A percentile compares a stretch with the other conserved stretches of the same genome.
phyloP scores from a whole-genome alignment of 2,329 filamentous ascomycete genomes.

The Aspergillus novofumigatus region DNA sequence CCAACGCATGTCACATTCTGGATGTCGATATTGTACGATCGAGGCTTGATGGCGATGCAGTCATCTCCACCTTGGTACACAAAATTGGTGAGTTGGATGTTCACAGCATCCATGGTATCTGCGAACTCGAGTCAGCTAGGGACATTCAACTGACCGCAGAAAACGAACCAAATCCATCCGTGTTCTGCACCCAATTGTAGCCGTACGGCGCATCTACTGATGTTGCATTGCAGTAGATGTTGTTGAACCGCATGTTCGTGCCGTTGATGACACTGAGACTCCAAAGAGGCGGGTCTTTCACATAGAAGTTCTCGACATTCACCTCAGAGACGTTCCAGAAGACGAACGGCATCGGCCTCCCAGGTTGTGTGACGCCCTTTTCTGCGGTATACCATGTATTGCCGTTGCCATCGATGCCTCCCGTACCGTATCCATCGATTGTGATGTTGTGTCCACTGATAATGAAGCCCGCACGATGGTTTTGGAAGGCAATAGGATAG shows the following conservation, averaged over 20 bases:
- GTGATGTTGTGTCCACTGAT: conserved; percentile 48
- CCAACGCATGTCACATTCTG: conserved; percentile 53
- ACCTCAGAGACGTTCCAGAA: conserved; percentile 57
- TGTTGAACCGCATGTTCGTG: conserved; percentile 49
- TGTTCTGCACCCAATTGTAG: conserved; percentile 55
- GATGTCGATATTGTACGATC: conserved; percentile 56
- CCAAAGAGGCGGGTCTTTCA: conserved; percentile 37
- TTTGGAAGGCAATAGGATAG: conserved; percentile 53
- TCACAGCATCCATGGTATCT: conserved; percentile 53
- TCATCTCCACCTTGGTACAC: conserved; percentile 56
- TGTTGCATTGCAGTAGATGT: conserved; percentile 51
- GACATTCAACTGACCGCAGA: neutral
- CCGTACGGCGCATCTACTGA: conserved; percentile 49
- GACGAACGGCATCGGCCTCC: conserved; percentile 56
- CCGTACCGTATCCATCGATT: conserved; percentile 50
- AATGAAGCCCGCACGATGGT: conserved; percentile 52
- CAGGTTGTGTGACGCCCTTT: conserved; percentile 43
- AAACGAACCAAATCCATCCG: conserved; percentile 48
- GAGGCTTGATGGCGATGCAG: conserved; percentile 60
- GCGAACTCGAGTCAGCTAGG: neutral
- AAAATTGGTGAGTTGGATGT: conserved; percentile 49
- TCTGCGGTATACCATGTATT: conserved; percentile 53
- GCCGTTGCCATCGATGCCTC: conserved; percentile 54
- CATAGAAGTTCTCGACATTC: conserved; percentile 41
- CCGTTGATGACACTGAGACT: conserved; percentile 56